Evolutionary conservation across 1,139 yeast genomes (phyloP).

Genomic region (Geotrichum siamense): DNA sequence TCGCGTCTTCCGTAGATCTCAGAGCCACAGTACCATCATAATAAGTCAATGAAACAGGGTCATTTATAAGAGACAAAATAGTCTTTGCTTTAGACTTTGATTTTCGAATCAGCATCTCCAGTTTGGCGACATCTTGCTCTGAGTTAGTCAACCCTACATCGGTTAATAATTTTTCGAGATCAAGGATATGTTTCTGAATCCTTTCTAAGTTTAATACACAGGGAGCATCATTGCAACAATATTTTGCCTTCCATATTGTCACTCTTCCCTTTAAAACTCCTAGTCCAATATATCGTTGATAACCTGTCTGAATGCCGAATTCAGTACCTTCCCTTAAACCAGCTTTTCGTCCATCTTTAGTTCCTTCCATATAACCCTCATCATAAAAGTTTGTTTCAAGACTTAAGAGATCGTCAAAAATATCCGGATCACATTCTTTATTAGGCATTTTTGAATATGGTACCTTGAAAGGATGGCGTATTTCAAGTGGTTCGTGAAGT

Average conservation of each 20-base stretch:
- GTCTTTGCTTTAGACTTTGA: slow-evolving; percentile 32
- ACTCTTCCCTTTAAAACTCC: slow-evolving; percentile 59
- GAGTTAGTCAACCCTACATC: slow-evolving; percentile 29
- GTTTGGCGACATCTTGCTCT: slow-evolving; percentile 30
- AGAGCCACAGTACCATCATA: slow-evolving; percentile 27
- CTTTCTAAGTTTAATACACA: slow-evolving; percentile 4
- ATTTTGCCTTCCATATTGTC: slow-evolving; percentile 32
- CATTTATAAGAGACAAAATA: slow-evolving; percentile 25
- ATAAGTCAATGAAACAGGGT: slow-evolving; percentile 21
- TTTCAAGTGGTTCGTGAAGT: slow-evolving; percentile 2
- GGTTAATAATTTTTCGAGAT: slow-evolving; percentile 23
- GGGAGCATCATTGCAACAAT: background rate
- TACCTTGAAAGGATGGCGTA: too few relatives aligned
- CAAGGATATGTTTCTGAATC: slow-evolving; percentile 12
- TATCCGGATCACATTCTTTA: slow-evolving; percentile 21
- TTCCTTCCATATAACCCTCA: slow-evolving; percentile 52
- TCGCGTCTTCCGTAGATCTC: slow-evolving; percentile 32
- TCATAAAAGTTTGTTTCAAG: slow-evolving; percentile 52
- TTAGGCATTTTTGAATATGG: slow-evolving; percentile 13
- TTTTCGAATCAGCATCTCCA: slow-evolving; percentile 28
- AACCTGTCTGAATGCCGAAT: slow-evolving; percentile 73
- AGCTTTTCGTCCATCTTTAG: slow-evolving; percentile 43
- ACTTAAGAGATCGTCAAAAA: slow-evolving; percentile 45
- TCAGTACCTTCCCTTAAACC: slow-evolving; percentile 69
- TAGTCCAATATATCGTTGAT: slow-evolving; percentile 55